These are phyloP conservation scores for Didymella pomorum DNA, from an alignment of 2,329 filamentous ascomycete species.

Conservation along the genomic window DNA sequence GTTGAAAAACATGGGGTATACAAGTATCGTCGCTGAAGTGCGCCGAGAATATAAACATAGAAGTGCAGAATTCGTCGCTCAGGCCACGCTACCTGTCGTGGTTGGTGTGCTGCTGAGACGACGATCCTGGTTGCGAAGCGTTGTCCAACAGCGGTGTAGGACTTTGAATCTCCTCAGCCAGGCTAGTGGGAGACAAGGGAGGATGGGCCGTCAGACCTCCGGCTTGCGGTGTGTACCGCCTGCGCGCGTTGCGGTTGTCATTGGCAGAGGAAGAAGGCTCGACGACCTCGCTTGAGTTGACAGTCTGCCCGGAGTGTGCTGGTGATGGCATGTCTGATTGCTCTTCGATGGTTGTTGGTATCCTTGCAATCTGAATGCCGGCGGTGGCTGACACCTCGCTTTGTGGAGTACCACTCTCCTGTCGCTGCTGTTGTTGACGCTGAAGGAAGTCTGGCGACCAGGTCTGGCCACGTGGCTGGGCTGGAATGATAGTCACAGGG, in stretches of 20 bases:
- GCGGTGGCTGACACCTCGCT: conserved; percentile 23
- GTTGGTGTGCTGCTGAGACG: conserved; percentile 21
- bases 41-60: conserved; percentile 34
- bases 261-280: conserved; percentile 22
- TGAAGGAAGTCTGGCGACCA: conserved; percentile 59
- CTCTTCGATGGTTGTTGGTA: conserved; percentile 31
- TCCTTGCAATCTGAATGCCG: conserved; percentile 28
- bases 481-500: conserved; percentile 68
- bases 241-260: conserved; percentile 32
- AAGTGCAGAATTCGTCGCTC: conserved; percentile 21
- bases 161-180: conserved; percentile 15
- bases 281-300: conserved; percentile 22
- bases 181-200: conserved; percentile 15
- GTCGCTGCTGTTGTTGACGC: conserved; percentile 26
- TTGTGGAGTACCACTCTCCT: not conserved
- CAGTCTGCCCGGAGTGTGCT: conserved; percentile 18
- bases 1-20: conserved; percentile 34
- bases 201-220: conserved; percentile 20
- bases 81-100: conserved; percentile 40
- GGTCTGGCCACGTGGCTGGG: conserved; percentile 62
- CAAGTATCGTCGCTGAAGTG: conserved; percentile 29
- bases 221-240: conserved; percentile 37
- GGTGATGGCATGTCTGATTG: conserved; percentile 27
- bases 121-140: conserved; percentile 1
- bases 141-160: conserved; percentile 17